A percentile compares a stretch with the other conserved stretches of the same genome.
Conservation (phyloP, 1,284 basidiomycete genomes). For the Heterobasidion parviporum region DNA sequence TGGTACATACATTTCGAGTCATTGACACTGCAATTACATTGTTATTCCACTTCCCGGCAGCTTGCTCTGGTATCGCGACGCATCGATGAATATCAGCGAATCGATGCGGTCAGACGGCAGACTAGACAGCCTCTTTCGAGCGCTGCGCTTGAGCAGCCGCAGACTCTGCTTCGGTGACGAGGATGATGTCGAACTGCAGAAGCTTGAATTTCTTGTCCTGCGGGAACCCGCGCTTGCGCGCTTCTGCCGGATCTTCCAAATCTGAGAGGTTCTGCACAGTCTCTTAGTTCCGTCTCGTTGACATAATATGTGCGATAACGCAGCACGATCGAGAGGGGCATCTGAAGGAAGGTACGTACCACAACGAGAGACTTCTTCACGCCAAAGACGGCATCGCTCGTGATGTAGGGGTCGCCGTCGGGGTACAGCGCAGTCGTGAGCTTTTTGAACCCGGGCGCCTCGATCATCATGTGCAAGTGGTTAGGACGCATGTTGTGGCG, state of each 20-base stretch:
- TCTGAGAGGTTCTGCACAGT: slow-evolving; percentile 35
- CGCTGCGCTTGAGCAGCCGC: slow-evolving; percentile 21
- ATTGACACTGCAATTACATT: background rate
- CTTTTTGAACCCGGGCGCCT: slow-evolving; percentile 63
- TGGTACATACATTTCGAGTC: background rate
- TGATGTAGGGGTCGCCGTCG: slow-evolving; percentile 57
- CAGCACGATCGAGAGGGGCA: slow-evolving; percentile 5
- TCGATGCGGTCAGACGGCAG: background rate
- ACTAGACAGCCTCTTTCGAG: slow-evolving; percentile 12
- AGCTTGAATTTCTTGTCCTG: slow-evolving; percentile 52
- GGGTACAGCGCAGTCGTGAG: slow-evolving; percentile 73
- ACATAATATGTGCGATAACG: slow-evolving; percentile 13
- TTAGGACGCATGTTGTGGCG: slow-evolving; percentile 76
- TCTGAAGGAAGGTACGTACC: slow-evolving; percentile 24
- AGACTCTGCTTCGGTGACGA: slow-evolving; percentile 47
- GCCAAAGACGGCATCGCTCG: slow-evolving; percentile 73
- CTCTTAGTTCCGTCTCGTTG: background rate
- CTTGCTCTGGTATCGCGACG: no score
- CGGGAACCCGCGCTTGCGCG: slow-evolving; percentile 53
- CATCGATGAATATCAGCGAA: no score
- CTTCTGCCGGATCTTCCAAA: slow-evolving; percentile 43
- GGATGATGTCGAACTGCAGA: slow-evolving; percentile 52
- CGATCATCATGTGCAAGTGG: slow-evolving; percentile 71
- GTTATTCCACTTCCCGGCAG: no score
- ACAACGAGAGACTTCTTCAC: slow-evolving; percentile 58